Conservation (phyloP, 2,329 filamentous ascomycete species). For the Paecilomyces formosus region DNA sequence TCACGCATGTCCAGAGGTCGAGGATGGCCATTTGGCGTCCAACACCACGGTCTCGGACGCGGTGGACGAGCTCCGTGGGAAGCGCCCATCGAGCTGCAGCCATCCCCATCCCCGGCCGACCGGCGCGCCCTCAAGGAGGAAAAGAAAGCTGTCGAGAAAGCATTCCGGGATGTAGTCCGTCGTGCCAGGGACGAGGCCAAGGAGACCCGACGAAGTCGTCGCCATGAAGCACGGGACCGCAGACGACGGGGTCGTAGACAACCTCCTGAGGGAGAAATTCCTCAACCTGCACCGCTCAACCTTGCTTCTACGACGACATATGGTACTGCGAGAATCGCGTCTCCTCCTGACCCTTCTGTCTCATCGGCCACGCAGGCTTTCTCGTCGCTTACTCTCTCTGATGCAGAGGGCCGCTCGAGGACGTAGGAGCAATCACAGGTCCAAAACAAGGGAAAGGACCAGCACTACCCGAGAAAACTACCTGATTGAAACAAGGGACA, state of each 20-base stretch:
- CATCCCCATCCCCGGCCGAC: constrained; percentile 19
- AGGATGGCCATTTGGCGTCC: neutral
- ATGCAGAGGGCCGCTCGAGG: neutral
- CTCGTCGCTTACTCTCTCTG: neutral
- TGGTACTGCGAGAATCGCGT: neutral
- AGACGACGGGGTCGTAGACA: constrained; percentile 12
- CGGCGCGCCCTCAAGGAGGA: constrained; percentile 28
- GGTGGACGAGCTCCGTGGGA: constrained; percentile 29
- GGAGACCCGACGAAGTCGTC: constrained; percentile 26
- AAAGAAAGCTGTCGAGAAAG: constrained; percentile 27
- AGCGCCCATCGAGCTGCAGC: constrained; percentile 24
- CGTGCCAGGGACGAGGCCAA: constrained; percentile 30
- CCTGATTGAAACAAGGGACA: too few species aligned
- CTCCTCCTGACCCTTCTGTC: neutral
- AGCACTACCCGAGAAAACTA: too few species aligned
- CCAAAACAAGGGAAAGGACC: too few species aligned
- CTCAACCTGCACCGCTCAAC: neutral
- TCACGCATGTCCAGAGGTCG: neutral
- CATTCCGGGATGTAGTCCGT: constrained; percentile 26
- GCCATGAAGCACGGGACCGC: constrained; percentile 9
- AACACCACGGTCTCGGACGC: constrained; percentile 8
- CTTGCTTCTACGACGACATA: neutral
- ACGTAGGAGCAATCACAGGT: too few species aligned
- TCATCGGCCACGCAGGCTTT: neutral
- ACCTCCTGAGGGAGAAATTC: neutral